Evolutionary conservation across 2,329 filamentous ascomycete species (phyloP), one percentile per base, ranked within the genome.

Genomic region (Curvularia spicifera): DNA sequence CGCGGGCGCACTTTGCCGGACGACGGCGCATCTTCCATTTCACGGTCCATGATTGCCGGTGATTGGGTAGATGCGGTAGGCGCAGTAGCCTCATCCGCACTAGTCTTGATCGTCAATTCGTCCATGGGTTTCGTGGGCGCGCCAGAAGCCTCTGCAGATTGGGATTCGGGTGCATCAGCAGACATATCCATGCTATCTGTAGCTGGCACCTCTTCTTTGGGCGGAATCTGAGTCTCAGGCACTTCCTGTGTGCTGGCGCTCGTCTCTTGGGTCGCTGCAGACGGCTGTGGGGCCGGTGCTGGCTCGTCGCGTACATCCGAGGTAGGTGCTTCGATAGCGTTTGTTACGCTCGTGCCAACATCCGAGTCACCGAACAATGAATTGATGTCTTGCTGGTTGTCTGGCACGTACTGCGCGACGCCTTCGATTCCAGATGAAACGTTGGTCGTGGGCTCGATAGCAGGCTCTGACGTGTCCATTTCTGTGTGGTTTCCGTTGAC

Each of bases 1-100:
- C 93, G 88, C 65, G 89, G 89, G 10, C 91, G 87, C 1, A 91
- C 83, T 48, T 75, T 76, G 31, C 75, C 75, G n/a, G 75, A 74
- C 2, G 67, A 62, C 6, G 76, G 76, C 40, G 74, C 76, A 54
- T 79, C 77, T 45, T 71, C 67, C 76, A 78, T 78, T 5, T 75
- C 69, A 12, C 71, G 69, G 56, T 78, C 75, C 5, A 63, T 51
- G 18, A 59, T 60, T 6, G 69, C 53, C n/a, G 68, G 68, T 22
- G 69, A 73, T 40, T 68, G 66, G 1, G 62, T 62, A n/a, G 62
- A 51, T 15, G 62, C 52, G 15, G 53, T 20, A 20, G 66, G 64
- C 8, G 63, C 56, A 20, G 65, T 57, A 20, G 54, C 51, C 1
- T 56, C 48, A 15, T 63, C 56, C 2, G 61, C 49, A 22, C 68